Base-by-base conservation (phyloP, 2,329 filamentous ascomycete genomes). In the Fusarium begoniae region DNA sequence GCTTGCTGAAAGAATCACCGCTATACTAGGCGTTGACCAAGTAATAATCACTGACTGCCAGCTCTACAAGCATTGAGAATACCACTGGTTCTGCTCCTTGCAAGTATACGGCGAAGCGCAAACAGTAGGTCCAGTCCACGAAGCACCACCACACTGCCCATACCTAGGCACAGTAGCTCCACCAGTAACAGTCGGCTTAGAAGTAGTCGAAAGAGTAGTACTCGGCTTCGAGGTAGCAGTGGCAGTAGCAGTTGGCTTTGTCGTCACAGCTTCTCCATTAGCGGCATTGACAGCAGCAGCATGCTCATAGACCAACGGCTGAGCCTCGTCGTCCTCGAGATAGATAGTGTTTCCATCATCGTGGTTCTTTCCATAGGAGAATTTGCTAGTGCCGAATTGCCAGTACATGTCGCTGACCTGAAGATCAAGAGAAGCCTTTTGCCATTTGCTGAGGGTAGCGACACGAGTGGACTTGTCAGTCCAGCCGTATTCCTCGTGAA, bases 261-360 rank as follows among this genome's bases (percentile, higher is more conserved):
- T 62, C 0, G 61, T 44, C 4, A 38, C 41, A 6, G 61, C 37
- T 14, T 24, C 73, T 6, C 72, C 79, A 18, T 85, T 82, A 47
- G 86, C 80, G 15, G 78, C 80, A 65, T 84, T 82, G 47, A 87
- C 80, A 14, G 78, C 80, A 68, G 80, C 81, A 4, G 84, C 85
- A 57, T 87, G 85, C 59, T 84, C 79, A 66, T 85, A 85, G 0
- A 87, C 81, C 51, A 87, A 71, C 17, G 78, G 69, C 74, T 84
- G 76, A 2, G 85, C 86, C 77, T 89, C 83, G 7, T 83, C 81
- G 18, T 87, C 84, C 32, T 89, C 87, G 37, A 89, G 72, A 72
- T 83, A 90, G 55, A 90, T 88, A 3, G 88, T 89, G 75, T 89
- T 89, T 0, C 87, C 87, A 60, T 89, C 88, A 48, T 90, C 81